Evolutionary conservation across 2,329 filamentous ascomycete species (phyloP).

Genomic region (Aphanocladium album): DNA sequence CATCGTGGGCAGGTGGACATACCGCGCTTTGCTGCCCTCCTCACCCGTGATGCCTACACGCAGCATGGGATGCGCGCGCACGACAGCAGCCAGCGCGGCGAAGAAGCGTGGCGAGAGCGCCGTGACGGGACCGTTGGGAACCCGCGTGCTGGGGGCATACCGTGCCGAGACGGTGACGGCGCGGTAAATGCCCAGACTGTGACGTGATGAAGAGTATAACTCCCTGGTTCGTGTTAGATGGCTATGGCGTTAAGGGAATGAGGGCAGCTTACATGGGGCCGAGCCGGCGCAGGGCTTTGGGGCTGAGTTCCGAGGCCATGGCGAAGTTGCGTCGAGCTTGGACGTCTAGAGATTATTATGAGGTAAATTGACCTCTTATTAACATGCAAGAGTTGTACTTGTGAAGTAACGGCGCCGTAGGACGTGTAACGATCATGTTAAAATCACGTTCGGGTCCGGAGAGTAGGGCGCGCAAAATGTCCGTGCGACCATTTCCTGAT

Average conservation of each 20-base stretch:
- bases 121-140: neutral
- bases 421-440: too few relatives aligned
- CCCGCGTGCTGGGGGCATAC: constrained; percentile 26
- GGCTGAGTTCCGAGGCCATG: neutral
- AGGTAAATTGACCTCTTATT: too few relatives aligned
- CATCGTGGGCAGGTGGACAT: constrained; percentile 38
- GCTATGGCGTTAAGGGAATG: neutral
- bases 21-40: constrained; percentile 38
- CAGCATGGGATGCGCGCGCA: constrained; percentile 42
- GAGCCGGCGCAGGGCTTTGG: constrained; percentile 20
- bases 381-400: too few relatives aligned
- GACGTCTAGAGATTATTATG: neutral
- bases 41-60: constrained; percentile 44
- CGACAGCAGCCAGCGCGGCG: constrained; percentile 34
- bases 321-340: neutral
- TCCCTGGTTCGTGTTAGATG: constrained; percentile 31
- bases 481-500: too few relatives aligned
- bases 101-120: constrained; percentile 23
- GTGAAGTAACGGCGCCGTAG: too few relatives aligned
- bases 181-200: constrained; percentile 42
- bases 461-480: too few relatives aligned
- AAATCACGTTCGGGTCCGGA: too few relatives aligned
- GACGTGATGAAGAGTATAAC: constrained; percentile 40
- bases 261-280: constrained; percentile 21
- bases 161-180: constrained; percentile 42